Evolutionary conservation across 306 rosid genomes (phyloP), one percentile per base, ranked within the genome.

Genomic region (Vicia sativa): DNA sequence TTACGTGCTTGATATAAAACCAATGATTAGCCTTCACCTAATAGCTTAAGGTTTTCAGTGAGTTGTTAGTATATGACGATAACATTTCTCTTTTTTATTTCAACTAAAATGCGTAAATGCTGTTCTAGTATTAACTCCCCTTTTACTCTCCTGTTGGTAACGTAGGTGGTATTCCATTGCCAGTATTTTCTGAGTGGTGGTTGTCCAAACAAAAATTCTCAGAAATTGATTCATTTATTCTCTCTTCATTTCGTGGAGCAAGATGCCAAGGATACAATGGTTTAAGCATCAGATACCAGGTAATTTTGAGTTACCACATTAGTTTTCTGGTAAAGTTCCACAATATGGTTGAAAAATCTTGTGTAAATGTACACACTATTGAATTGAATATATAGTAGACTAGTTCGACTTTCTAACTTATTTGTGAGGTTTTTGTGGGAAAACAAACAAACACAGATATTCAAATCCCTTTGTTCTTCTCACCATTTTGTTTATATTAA

Each of bases 141-240:
- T 39, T 57, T 72, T 62, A 39, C 63, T 77, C 6, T 11, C 48
- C 4, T 73, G 37, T 76, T 67, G 28, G 57, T 60, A 49, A 72
- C 62, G 60, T 65, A 92, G 98, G 98, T 63, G 89, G 98, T 23
- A 89, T 92, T 69, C 96, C 95, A 5, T 79, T 92, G 84, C 95
- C 83, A 8, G 75, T 89, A 71, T 89, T 92, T 92, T 92, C 95
- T 18, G 96, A 92, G 82, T 92, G 98, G 98, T 92, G 98, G 98
- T 70, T 89, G 67, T 83, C 91, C 34, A 92, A 77, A 63, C 95
- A 92, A 70, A 89, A 83, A 70, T 86, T 89, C 74, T 86, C 91
- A 11, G 85, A 77, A 69, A 92, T 92, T 54, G 87, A 92, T 74
- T 86, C 95, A 31, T 92, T 92, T 73, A 77, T 92, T 53, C 84